Evolutionary conservation across 225 moss, liverwort and hornwort species (phyloP), one percentile per base, ranked within the genome.

Genomic region (Lunularia cruciata): DNA sequence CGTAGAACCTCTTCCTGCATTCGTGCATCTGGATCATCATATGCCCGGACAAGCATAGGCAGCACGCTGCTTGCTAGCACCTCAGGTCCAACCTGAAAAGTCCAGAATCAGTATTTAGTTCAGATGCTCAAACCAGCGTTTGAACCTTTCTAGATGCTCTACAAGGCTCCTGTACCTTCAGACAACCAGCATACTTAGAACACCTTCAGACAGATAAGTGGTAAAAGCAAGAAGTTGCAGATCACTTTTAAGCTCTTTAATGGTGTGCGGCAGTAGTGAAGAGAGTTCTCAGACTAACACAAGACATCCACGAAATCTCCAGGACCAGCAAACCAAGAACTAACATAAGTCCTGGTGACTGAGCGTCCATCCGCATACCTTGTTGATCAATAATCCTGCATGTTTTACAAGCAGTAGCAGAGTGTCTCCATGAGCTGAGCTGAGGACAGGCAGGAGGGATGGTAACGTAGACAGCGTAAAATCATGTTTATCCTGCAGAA

Each of bases 1-100:
- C 92, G 83, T 70, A 95, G 57, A 30, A 95, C 92, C 84, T 95
- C 95, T 81, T 95, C 95, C 73, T 95, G 95, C 95, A 95, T 95
- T 56, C 92, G 88, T 42, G 88, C 95, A 85, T 95, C 95, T 70
- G 92, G 90, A 76, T 95, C 92, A 77, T 95, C 95, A 70, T 90
- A 95, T 60, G 95, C 95, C 57, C 95, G 92, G 3, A 95, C 87
- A 67, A 95, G 85, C 95, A 95, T 95, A 32, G 95, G 95, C 78
- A 95, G 85, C 26, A 95, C 92, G 79, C 73, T 84, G 32, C 36
- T 83, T 70, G 90, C 83, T 73, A 95, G 76, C 64, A 79, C 85
- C 73, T 95, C 95, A 38, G 88, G 82, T 82, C 92, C 92, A 38
- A 92, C 95, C 95, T 95, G 90, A 75, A 55, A 69, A 40, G 38